A percentile compares a stretch with the other conserved stretches of the same genome.
Conservation (phyloP, 73 alveolate species). For the Tetrahymena elliotti region DNA sequence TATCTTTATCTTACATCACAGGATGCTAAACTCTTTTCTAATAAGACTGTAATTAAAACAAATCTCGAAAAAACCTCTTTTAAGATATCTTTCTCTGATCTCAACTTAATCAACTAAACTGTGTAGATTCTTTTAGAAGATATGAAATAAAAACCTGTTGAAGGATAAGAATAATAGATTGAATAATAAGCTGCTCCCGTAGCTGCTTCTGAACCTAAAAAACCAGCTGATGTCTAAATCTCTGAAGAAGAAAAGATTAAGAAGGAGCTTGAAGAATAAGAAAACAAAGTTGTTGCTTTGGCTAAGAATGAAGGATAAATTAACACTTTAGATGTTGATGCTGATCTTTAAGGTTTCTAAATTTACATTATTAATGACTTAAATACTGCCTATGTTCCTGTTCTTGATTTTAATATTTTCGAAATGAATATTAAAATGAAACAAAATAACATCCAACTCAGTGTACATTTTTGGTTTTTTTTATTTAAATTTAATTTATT, state of each 20-base stretch:
- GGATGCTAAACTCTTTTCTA: neutral
- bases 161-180: neutral
- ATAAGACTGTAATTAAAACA: neutral
- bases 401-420: neutral
- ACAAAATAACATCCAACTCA: neutral
- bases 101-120: neutral
- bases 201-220: neutral
- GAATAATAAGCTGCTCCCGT: neutral
- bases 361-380: neutral
- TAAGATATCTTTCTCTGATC: neutral
- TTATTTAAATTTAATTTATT: neutral
- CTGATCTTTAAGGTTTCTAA: neutral
- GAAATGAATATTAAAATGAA: neutral
- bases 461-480: neutral
- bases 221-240: neutral
- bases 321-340: neutral
- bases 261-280: neutral
- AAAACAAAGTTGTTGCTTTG: neutral
- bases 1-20: neutral
- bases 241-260: neutral
- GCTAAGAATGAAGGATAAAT: neutral
- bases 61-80: neutral
- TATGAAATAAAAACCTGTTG: neutral
- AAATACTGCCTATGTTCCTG: neutral
- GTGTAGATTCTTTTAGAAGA: neutral